These are phyloP conservation scores for Xylariaceae sp. DNA, from an alignment of 2,329 filamentous ascomycete genomes.

Conservation along the genomic window DNA sequence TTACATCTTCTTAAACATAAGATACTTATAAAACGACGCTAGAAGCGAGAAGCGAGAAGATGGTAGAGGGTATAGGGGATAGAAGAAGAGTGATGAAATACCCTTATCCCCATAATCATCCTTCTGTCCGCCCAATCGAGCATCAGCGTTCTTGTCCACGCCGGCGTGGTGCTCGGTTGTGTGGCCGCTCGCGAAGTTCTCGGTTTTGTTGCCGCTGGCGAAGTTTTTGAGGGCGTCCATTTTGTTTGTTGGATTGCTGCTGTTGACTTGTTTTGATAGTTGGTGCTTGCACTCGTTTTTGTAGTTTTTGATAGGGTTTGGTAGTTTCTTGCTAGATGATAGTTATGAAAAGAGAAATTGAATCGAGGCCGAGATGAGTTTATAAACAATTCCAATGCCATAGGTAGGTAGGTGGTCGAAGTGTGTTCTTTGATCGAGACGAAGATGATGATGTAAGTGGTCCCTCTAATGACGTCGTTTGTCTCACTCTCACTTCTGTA, in stretches of 20 bases:
- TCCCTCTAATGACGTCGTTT: background rate
- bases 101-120: conserved; percentile 34
- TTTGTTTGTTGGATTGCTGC: conserved; percentile 9
- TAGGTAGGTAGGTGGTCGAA: no score
- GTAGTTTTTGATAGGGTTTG: no score
- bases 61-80: no score
- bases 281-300: no score
- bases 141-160: conserved; percentile 3
- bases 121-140: conserved; percentile 20
- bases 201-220: conserved; percentile 18
- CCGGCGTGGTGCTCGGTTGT: conserved; percentile 10
- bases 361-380: no score
- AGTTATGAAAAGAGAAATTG: no score
- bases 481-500: background rate
- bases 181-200: conserved; percentile 23
- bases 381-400: no score
- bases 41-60: no score
- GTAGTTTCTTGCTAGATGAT: background rate
- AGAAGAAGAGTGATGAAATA: conserved; percentile 14
- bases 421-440: background rate
- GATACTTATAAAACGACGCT: no score
- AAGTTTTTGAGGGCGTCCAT: conserved; percentile 33
- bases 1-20: background rate
- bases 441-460: background rate
- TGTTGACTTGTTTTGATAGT: no score